Evolutionary conservation across 1,139 yeast species (phyloP), one percentile per base, ranked within the genome.

Genomic region (Saccharomyces hybrid): DNA sequence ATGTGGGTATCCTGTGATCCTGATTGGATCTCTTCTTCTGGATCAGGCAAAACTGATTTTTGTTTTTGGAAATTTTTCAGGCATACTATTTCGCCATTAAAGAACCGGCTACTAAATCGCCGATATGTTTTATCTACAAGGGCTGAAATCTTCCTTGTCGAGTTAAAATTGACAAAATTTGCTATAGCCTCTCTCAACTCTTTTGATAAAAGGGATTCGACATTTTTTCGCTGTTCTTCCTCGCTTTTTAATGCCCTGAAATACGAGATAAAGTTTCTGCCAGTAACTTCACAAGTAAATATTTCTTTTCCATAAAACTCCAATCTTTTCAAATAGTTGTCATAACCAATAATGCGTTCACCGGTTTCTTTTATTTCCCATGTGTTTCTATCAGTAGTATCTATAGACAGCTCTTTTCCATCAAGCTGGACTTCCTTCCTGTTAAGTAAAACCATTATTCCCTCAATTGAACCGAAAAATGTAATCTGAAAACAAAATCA

Each of bases 201-300:
- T 61, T 87, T 96, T 2, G 97, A 96, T 67, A 90, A 88, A 64
- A 80, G 79, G 54, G 76, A 73, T 62, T 87, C 90, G 57, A 89
- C 85, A 57, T 79, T 82, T 54, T 74, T 73, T 61, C 82, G 78
- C 66, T 83, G 88, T 52, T 65, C 69, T 55, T 73, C 74, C 71
- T 90, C 97, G 58, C 85, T 81, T 54, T 80, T 78, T 47, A 79
- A 75, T 0, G 97, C 97, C 64, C 88, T 93, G 67, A 88, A 88
- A 67, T 79, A 89, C 1, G 95, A 85, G 54, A 88, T 76, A 62
- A 90, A 83, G 25, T 95, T 82, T 66, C 86, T 87, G 19, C 96
- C 96, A 0, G 96, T 86, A 54, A 90, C 83, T 72, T 90, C 97
- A 72, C 97, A 88, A 5, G 87, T 91, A 71, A 90, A 90, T 67